Percentiles rank a stretch among this genome's conserved stretches.
Evolutionary conservation across 2,329 filamentous ascomycete species (phyloP).

Genomic region (Epichloe baconii): DNA sequence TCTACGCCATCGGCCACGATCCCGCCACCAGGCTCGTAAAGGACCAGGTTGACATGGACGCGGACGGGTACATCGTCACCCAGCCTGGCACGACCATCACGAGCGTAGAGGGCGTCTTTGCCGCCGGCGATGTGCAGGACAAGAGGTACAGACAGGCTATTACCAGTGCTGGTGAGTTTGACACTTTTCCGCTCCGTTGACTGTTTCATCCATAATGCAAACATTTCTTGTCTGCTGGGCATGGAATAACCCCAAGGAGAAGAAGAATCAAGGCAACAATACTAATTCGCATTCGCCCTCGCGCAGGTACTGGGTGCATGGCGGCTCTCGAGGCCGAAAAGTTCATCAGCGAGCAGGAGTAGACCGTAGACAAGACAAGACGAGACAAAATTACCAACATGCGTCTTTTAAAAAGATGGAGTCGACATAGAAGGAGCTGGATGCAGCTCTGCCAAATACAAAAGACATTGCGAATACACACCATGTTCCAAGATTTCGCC

Average conservation of each 20-base stretch:
- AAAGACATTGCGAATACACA: too few relatives aligned
- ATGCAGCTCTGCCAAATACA: not conserved
- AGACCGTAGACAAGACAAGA: not conserved
- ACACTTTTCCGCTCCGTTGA: not conserved
- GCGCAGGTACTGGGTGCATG: conserved; percentile 75
- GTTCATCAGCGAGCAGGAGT: conserved; percentile 67
- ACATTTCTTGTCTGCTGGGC: too few relatives aligned
- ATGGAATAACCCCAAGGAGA: not conserved
- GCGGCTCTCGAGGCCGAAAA: conserved; percentile 94
- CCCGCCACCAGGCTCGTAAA: conserved; percentile 85
- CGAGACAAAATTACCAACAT: not conserved
- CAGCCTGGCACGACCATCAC: conserved; percentile 80
- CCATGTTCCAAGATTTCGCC: too few relatives aligned
- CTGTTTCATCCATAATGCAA: not conserved
- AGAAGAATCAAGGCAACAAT: not conserved
- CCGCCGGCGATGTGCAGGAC: conserved; percentile 95
- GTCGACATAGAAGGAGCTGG: not conserved
- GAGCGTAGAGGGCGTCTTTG: conserved; percentile 83
- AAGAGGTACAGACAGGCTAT: conserved; percentile 97
- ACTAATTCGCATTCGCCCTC: conserved; percentile 8
- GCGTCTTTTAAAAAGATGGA: not conserved
- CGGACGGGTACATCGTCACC: conserved; percentile 83
- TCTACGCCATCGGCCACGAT: conserved; percentile 96
- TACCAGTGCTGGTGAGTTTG: conserved; percentile 74
- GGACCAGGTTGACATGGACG: conserved; percentile 76